phyloP scores from a whole-genome alignment of 345 rosid species.

The Boechera divaricarpa region DNA sequence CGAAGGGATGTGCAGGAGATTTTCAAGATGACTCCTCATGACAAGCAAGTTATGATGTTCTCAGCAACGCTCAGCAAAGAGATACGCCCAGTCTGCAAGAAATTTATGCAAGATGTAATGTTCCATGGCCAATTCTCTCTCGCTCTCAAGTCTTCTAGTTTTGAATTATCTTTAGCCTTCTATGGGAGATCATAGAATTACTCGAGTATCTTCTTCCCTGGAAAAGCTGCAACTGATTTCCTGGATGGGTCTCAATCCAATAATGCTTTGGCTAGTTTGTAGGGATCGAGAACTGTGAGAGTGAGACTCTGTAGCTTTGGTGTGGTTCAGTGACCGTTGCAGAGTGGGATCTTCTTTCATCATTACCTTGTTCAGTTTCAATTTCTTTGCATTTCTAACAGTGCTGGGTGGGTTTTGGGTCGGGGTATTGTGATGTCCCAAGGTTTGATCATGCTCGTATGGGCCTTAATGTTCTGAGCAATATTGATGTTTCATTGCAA shows the following conservation, averaged over 20 bases:
- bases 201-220: not conserved
- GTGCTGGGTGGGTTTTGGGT: slow-evolving; percentile 13
- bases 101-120: slow-evolving; percentile 99
- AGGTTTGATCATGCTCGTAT: not conserved
- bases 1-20: slow-evolving; percentile 98
- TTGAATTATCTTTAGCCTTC: slow-evolving; percentile 54
- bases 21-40: slow-evolving; percentile 98
- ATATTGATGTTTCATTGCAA: slow-evolving; percentile 43
- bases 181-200: slow-evolving; percentile 16
- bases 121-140: slow-evolving; percentile 64
- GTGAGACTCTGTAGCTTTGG: not conserved
- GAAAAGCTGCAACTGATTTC: not conserved
- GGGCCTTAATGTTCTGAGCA: slow-evolving; percentile 25
- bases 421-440: not conserved
- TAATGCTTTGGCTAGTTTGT: slow-evolving; percentile 22
- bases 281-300: not conserved
- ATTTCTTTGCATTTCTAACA: not conserved
- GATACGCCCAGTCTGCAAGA: slow-evolving; percentile 99
- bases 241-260: not conserved
- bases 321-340: slow-evolving; percentile 1
- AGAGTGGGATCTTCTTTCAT: not conserved
- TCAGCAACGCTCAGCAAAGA: slow-evolving; percentile 99
- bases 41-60: slow-evolving; percentile 99
- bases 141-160: slow-evolving; percentile 57
- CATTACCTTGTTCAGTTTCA: not conserved